Percentiles rank a stretch among this genome's conserved stretches.
Conservation (phyloP, 1,139 yeast species). For the Pichia sp. region DNA sequence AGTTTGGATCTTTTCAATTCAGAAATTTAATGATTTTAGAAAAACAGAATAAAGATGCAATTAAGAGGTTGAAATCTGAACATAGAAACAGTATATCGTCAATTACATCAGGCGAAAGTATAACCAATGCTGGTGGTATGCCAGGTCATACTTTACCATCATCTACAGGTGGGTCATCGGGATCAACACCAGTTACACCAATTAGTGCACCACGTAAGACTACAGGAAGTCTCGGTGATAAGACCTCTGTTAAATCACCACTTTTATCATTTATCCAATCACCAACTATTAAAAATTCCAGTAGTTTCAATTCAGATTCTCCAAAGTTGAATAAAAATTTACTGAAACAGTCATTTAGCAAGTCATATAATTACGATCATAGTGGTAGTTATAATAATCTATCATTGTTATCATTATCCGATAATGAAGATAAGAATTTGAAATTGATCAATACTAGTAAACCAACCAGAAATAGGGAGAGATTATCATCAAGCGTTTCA, state of each 20-base stretch:
- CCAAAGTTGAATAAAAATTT: background rate
- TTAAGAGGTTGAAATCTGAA: conserved; percentile 77
- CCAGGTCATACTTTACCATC: conserved; percentile 5
- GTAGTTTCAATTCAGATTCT: background rate
- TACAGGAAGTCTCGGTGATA: too few relatives aligned
- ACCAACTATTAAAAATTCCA: conserved; percentile 3
- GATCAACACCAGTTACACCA: conserved; percentile 17
- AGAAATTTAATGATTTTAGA: conserved; percentile 85
- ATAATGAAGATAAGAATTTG: conserved; percentile 52
- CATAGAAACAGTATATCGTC: conserved; percentile 34
- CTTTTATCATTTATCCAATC: conserved; percentile 10
- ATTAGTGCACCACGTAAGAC: conserved; percentile 1
- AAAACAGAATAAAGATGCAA: conserved; percentile 89
- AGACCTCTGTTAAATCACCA: conserved; percentile 5
- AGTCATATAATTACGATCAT: background rate
- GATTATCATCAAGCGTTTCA: conserved; percentile 15
- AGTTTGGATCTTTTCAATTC: conserved; percentile 90
- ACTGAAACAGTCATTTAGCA: background rate
- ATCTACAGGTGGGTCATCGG: background rate
- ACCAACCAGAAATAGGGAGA: background rate
- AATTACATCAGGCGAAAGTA: conserved; percentile 23
- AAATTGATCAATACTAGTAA: conserved; percentile 37
- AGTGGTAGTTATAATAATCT: background rate
- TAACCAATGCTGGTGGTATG: conserved; percentile 16
- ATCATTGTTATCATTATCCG: conserved; percentile 48